Evolutionary conservation across 2,329 filamentous ascomycete species (phyloP).

Genomic region (Neofusicoccum kwambonambiense): DNA sequence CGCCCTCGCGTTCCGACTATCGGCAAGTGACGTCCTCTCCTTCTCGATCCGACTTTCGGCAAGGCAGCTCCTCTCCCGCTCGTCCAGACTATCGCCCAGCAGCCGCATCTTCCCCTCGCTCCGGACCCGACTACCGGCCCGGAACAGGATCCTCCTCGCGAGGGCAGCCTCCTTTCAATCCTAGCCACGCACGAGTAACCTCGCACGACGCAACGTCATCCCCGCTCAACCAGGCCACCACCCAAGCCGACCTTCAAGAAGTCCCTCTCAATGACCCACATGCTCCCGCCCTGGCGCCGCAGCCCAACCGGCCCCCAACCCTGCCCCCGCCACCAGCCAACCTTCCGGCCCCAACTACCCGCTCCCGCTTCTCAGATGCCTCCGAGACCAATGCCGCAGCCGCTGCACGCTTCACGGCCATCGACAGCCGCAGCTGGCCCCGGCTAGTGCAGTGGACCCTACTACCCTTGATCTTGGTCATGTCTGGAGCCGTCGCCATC

Average conservation of each 20-base stretch:
- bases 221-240: not conserved
- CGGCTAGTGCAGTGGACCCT: conserved; percentile 3
- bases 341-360: not conserved
- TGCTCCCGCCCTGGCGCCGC: not conserved
- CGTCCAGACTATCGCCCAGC: not conserved
- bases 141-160: not conserved
- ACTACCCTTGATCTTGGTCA: not conserved
- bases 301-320: not conserved
- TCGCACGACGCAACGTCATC: conserved; percentile 1
- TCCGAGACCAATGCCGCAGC: not conserved
- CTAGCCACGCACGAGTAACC: not conserved
- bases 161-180: not conserved
- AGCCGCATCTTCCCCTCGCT: not conserved
- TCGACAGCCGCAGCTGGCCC: not conserved
- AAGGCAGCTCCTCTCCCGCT: not conserved
- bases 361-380: conserved; percentile 6
- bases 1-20: not conserved
- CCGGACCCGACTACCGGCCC: not conserved
- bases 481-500: conserved; percentile 3
- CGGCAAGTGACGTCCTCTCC: not conserved
- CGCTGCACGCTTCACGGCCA: not conserved
- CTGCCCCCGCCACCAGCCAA: not conserved
- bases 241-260: not conserved
- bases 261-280: not conserved
- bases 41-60: not conserved